phyloP scores from a whole-genome alignment of 2,329 filamentous ascomycete genomes.

The Claviceps paspali region DNA sequence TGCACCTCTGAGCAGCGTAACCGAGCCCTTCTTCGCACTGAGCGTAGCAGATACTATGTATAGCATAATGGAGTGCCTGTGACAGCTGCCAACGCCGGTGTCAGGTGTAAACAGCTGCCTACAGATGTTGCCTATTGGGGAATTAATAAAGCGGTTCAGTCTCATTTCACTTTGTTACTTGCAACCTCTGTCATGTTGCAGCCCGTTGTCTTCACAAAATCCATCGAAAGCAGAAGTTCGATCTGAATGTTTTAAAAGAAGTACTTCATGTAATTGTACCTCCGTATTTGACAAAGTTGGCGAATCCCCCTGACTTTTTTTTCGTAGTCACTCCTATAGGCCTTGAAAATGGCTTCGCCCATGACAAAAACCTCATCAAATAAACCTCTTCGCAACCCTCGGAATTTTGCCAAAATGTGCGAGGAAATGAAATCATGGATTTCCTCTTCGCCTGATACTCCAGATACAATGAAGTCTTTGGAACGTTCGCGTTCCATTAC shows the following conservation, averaged over 20 bases:
- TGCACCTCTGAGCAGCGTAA: too few species aligned
- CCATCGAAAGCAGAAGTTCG: background rate
- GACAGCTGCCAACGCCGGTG: background rate
- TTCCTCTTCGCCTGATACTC: background rate
- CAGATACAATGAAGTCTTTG: background rate
- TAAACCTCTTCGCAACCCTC: background rate
- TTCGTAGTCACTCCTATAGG: background rate
- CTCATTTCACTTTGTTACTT: too few species aligned
- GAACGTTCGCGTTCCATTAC: background rate
- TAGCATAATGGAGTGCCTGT: too few species aligned
- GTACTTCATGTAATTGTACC: background rate
- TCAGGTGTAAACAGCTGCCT: background rate
- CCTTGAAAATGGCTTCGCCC: background rate
- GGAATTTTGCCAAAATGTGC: constrained; percentile 2
- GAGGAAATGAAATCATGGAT: constrained; percentile 5
- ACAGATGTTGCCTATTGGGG: too few species aligned
- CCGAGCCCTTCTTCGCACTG: too few species aligned
- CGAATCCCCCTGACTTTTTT: too few species aligned
- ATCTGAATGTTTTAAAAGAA: background rate
- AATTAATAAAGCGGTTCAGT: too few species aligned
- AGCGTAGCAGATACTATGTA: too few species aligned
- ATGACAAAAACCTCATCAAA: background rate
- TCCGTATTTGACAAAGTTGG: background rate
- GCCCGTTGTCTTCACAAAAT: background rate
- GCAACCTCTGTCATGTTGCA: background rate